Percentiles rank a stretch among this genome's conserved stretches.
Conservation (phyloP, 2,329 filamentous ascomycete species). For the Claviceps pazoutovae region DNA sequence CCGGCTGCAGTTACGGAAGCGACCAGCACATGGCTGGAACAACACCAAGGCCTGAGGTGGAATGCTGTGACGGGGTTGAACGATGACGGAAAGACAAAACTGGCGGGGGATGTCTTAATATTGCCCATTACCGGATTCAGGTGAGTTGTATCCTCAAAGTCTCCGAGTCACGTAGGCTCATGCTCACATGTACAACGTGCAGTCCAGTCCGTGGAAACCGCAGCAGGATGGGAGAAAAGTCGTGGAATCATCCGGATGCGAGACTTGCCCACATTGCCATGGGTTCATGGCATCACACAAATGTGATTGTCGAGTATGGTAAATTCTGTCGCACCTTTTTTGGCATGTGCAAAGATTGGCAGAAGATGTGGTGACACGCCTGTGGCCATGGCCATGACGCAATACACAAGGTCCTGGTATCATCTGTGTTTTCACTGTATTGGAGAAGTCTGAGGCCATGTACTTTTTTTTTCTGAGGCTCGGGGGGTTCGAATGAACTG, state of each 20-base stretch:
- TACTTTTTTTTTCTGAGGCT: too few relatives aligned
- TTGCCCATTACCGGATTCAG: slow-evolving; percentile 12
- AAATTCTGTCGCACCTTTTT: slow-evolving; percentile 11
- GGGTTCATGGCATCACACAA: slow-evolving; percentile 11
- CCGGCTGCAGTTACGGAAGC: slow-evolving; percentile 12
- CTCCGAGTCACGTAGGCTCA: not conserved
- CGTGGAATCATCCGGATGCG: slow-evolving; percentile 8
- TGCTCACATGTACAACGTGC: not conserved
- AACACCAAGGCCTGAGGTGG: slow-evolving; percentile 9
- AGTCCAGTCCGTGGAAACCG: slow-evolving; percentile 7
- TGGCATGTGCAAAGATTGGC: slow-evolving; percentile 10
- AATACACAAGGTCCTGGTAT: too few relatives aligned
- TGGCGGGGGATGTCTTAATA: slow-evolving; percentile 10
- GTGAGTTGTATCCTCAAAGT: slow-evolving; percentile 2
- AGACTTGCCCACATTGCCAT: slow-evolving; percentile 10
- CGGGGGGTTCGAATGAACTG: too few relatives aligned
- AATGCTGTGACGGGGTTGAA: slow-evolving; percentile 10
- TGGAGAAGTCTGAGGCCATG: not conserved
- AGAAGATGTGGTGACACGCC: slow-evolving; percentile 6
- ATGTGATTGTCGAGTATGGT: slow-evolving; percentile 9
- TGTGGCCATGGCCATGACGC: too few relatives aligned
- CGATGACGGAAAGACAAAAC: slow-evolving; percentile 10
- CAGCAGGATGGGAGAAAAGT: slow-evolving; percentile 12
- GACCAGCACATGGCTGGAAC: slow-evolving; percentile 9
- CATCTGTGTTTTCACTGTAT: not conserved